These are phyloP conservation scores for Rheum nobile DNA, from an alignment of 148 eudicot genomes.

Conservation along the genomic window DNA sequence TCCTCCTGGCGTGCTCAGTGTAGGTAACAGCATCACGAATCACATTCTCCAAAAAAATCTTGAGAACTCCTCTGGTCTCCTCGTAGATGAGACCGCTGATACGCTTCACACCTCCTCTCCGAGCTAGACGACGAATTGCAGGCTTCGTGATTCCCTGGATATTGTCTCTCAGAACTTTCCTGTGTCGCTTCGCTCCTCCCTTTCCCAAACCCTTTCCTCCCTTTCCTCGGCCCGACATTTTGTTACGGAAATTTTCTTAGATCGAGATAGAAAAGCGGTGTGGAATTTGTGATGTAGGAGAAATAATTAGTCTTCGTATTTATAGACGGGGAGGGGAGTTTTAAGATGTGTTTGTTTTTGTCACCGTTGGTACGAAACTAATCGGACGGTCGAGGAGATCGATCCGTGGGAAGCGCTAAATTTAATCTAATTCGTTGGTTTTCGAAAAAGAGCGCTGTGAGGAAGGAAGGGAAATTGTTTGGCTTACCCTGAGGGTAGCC, in stretches of 20 bases:
- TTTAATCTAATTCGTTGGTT: not conserved
- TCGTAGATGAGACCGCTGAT: constrained; percentile 37
- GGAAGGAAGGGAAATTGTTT: too few species aligned
- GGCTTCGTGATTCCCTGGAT: constrained; percentile 46
- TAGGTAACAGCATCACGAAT: constrained; percentile 38
- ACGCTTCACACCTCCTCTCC: constrained; percentile 38
- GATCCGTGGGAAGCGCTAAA: not conserved
- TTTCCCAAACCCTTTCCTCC: constrained; percentile 43
- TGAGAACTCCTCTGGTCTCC: constrained; percentile 35
- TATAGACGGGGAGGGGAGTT: not conserved
- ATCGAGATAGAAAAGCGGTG: too few species aligned
- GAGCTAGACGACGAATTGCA: constrained; percentile 27
- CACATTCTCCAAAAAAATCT: constrained; percentile 38
- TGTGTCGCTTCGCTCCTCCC: constrained; percentile 40
- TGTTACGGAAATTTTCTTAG: not conserved
- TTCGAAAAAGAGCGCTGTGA: too few species aligned
- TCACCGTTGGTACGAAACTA: not conserved
- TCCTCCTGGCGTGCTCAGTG: constrained; percentile 38
- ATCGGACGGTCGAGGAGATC: not conserved
- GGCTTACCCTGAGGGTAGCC: too few species aligned
- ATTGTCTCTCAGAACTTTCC: constrained; percentile 36
- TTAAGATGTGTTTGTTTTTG: not conserved
- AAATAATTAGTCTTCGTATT: not conserved
- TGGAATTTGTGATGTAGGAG: not conserved
- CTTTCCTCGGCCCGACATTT: constrained; percentile 41